Percentiles rank a stretch among this genome's conserved stretches.
These are phyloP conservation scores for Fusarium phyllophilum DNA, from an alignment of 2,329 filamentous ascomycete species.

Conservation along the genomic window DNA sequence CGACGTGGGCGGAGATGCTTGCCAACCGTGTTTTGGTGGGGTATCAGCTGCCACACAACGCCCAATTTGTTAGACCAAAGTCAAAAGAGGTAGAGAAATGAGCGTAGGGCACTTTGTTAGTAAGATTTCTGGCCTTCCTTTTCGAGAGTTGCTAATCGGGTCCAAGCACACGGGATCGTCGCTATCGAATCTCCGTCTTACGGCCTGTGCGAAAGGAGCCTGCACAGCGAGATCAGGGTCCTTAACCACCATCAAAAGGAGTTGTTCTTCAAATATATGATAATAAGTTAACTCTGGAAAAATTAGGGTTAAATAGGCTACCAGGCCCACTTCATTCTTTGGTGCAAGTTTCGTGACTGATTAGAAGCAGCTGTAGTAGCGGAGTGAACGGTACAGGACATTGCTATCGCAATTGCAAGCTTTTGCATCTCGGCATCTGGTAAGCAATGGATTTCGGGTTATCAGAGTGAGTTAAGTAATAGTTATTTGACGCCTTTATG, in stretches of 20 bases:
- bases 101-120: neutral
- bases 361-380: neutral
- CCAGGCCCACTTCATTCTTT: no score
- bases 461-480: no score
- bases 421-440: neutral
- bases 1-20: conserved; percentile 23
- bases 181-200: neutral
- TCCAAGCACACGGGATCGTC: neutral
- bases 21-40: neutral
- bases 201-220: neutral
- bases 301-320: no score
- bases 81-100: neutral
- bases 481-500: no score
- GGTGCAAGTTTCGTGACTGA: neutral
- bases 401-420: no score
- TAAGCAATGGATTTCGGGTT: neutral
- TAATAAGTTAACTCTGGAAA: no score
- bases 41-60: neutral
- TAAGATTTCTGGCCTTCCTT: neutral
- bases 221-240: rapidly evolving
- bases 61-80: neutral
- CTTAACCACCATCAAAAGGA: neutral
- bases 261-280: rapidly evolving
- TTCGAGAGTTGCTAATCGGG: neutral
- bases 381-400: no score